Percentiles rank a stretch among this genome's conserved stretches.
phyloP scores from a whole-genome alignment of 768 basidiomycete genomes.

The Suillus variegatus region DNA sequence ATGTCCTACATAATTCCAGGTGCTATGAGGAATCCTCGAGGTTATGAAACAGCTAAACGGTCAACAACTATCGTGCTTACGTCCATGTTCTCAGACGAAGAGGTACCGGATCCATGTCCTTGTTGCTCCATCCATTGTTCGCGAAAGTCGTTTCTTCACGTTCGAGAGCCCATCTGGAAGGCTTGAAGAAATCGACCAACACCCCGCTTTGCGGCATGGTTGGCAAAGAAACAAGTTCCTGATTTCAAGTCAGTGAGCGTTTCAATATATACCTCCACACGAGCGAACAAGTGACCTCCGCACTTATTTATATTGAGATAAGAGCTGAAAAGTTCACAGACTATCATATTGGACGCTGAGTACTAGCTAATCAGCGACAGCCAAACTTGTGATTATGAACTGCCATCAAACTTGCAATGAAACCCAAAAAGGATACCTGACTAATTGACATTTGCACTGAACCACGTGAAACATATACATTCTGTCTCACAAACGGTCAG shows the following conservation, averaged over 20 bases:
- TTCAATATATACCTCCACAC: background rate
- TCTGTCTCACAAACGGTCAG: conserved; percentile 4
- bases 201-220: background rate
- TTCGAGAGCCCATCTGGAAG: conserved; percentile 51
- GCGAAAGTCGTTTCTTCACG: conserved; percentile 53
- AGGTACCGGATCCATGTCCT: conserved; percentile 79
- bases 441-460: background rate
- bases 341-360: no score
- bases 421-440: background rate
- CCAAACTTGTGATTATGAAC: no score
- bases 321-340: background rate
- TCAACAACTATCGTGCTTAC: conserved; percentile 12
- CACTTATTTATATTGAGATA: conserved; percentile 11
- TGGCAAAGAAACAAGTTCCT: background rate
- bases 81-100: conserved; percentile 64
- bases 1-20: conserved; percentile 69
- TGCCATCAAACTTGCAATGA: background rate
- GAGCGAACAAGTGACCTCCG: background rate
- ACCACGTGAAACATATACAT: background rate
- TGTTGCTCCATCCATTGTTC: conserved; percentile 63
- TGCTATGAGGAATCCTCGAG: conserved; percentile 25
- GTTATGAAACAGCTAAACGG: background rate
- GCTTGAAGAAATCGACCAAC: conserved; percentile 29
- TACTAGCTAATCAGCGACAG: no score
- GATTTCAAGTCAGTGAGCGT: background rate